Evolutionary conservation across 306 rosid species (phyloP).

Genomic region (Ormosia emarginata): DNA sequence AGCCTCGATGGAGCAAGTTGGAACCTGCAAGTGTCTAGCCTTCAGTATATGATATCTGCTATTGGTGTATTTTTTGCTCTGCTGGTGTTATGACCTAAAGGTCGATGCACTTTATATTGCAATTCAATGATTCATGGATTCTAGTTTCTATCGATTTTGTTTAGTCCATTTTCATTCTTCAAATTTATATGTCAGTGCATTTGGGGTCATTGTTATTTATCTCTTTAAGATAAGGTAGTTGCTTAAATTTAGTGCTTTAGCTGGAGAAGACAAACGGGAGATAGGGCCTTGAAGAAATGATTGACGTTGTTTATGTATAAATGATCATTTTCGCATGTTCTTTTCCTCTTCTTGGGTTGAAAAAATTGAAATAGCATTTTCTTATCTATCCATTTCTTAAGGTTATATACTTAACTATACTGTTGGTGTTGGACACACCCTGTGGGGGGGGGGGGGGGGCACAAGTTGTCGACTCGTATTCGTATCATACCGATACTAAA

Average conservation of each 20-base stretch:
- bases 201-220: slow-evolving; percentile 21
- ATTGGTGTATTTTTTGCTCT: slow-evolving; percentile 34
- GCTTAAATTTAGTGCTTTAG: slow-evolving; percentile 5
- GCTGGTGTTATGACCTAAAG: slow-evolving; percentile 41
- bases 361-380: background rate
- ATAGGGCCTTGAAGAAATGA: background rate
- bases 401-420: background rate
- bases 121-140: slow-evolving; percentile 31
- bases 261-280: background rate
- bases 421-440: background rate
- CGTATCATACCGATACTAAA: no score
- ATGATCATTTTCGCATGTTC: background rate
- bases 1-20: slow-evolving; percentile 43
- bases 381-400: background rate
- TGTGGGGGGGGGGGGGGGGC: background rate
- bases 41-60: slow-evolving; percentile 46
- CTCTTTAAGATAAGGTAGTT: slow-evolving; percentile 18
- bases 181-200: slow-evolving; percentile 22
- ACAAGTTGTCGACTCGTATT: no score
- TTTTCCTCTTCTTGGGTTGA: background rate
- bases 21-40: slow-evolving; percentile 42
- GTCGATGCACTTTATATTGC: slow-evolving; percentile 8
- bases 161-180: slow-evolving; percentile 6
- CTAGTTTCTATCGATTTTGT: slow-evolving; percentile 27
- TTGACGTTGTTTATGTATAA: background rate